These are phyloP conservation scores for Fusarium staphyleae DNA, from an alignment of 2,329 filamentous ascomycete genomes.

Conservation along the genomic window DNA sequence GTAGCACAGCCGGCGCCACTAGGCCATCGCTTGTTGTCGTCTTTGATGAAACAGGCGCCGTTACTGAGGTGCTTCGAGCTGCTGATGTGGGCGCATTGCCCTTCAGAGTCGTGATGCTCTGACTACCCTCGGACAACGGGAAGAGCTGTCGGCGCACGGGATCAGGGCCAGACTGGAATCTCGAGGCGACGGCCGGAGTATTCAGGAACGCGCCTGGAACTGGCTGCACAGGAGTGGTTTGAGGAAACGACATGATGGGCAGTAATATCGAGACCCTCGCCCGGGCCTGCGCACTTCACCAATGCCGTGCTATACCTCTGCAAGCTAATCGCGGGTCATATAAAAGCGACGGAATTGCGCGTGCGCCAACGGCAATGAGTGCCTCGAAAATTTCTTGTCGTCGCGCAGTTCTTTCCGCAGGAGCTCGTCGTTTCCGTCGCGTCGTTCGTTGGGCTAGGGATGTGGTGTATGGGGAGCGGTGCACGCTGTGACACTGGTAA, in stretches of 20 bases:
- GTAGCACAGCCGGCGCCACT: slow-evolving; percentile 45
- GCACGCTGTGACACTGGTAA: slow-evolving; percentile 37
- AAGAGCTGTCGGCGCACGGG: slow-evolving; percentile 62
- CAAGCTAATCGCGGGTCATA: slow-evolving; percentile 41
- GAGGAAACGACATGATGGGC: slow-evolving; percentile 61
- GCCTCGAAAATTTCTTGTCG: slow-evolving; percentile 18
- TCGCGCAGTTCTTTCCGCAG: slow-evolving; percentile 23
- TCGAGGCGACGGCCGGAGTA: slow-evolving; percentile 70
- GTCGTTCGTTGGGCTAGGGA: slow-evolving; percentile 33
- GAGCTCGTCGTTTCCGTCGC: slow-evolving; percentile 25
- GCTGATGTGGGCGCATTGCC: slow-evolving; percentile 29
- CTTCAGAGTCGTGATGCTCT: slow-evolving; percentile 26
- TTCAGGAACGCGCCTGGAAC: slow-evolving; percentile 79
- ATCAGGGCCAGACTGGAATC: slow-evolving; percentile 54
- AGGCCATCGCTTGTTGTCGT: slow-evolving; percentile 41
- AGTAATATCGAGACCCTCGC: slow-evolving; percentile 40
- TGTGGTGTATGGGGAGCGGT: slow-evolving; percentile 30
- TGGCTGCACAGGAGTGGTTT: slow-evolving; percentile 72
- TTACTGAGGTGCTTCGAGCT: slow-evolving; percentile 29
- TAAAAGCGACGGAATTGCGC: slow-evolving; percentile 35
- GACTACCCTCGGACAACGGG: slow-evolving; percentile 40
- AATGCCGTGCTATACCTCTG: slow-evolving; percentile 39
- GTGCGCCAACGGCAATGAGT: slow-evolving; percentile 17
- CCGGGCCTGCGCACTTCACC: slow-evolving; percentile 42
- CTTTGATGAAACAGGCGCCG: slow-evolving; percentile 36